Base-by-base conservation (phyloP, 495 filamentous ascomycete species). In the Sphaerosporella brunnea region DNA sequence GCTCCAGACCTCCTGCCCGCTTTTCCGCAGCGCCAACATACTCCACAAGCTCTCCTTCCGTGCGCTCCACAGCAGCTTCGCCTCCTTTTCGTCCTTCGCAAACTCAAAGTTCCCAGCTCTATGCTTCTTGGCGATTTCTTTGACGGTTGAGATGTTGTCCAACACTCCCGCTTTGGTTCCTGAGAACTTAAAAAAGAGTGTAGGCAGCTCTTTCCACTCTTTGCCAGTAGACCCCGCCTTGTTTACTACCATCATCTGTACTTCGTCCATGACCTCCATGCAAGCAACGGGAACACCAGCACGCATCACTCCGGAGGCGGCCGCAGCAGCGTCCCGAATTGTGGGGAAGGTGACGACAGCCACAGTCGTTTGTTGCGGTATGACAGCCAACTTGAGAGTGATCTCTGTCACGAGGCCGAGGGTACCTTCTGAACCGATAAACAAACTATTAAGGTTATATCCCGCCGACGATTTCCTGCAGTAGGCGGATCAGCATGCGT, bases 221-320 rank as follows among this genome's bases (percentile, higher is more conserved):
- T 74, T 67, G 2, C 74, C 71, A 0, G 81, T 85, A 0, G 73
- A 71, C 1, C 80, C 79, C 23, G 76, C 71, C 39, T 75, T 65
- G 59, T 86, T 88, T 54, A 88, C 75, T 13, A 82, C 79, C 42
- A 66, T 65, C 82, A 88, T 86, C 60, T 83, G 79, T 0, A 84
- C 78, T 45, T 86, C 80, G 54, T 86, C 82, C 73, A 88, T 77
- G 51, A 88, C 74, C 61, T 87, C 82, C 69, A 88, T 80, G 2
- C 79, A 79, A 0, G 79, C 81, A 15, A 88, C 73, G 0, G 78
- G 82, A 2, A 86, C 69, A 2, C 79, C 82, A 13, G 74, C 69
- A 45, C 78, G 72, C 67, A 87, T 77, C 8, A 86, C 73, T 41
- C 70, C 69, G 11, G 77, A 73, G 0, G 79, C 82, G 0, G 77